Percentiles rank a stretch among this genome's conserved stretches.
Conservation (phyloP, 768 basidiomycete species). For the Suillus tomentosus region DNA sequence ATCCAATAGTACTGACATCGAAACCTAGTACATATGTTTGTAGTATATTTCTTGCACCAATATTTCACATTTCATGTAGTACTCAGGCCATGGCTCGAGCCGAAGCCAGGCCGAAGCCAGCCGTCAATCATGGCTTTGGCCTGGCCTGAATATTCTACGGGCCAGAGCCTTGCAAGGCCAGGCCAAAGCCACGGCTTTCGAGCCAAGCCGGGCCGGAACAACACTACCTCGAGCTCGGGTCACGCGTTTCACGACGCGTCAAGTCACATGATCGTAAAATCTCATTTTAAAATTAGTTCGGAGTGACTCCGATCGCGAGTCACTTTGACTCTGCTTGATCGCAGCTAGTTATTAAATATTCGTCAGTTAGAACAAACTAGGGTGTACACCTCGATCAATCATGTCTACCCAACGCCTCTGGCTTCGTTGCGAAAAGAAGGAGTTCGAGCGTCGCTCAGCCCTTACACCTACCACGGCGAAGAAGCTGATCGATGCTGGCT, state of each 20-base stretch:
- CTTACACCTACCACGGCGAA: conserved; percentile 91
- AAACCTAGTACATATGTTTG: too few relatives aligned
- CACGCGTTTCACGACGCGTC: conserved; percentile 2
- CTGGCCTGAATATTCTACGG: too few relatives aligned
- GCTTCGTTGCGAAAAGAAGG: conserved; percentile 97
- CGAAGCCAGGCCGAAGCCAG: too few relatives aligned
- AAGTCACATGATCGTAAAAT: conserved; percentile 1
- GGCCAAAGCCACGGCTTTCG: too few relatives aligned
- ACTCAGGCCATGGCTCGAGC: too few relatives aligned
- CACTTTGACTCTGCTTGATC: background rate
- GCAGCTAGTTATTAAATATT: background rate
- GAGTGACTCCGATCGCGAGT: background rate
- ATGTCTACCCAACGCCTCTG: conserved; percentile 70
- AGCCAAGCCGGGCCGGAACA: too few relatives aligned
- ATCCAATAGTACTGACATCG: too few relatives aligned
- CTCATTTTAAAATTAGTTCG: background rate
- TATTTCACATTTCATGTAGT: too few relatives aligned
- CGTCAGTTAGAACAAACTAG: background rate
- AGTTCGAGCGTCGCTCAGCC: conserved; percentile 90
- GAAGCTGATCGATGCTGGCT: conserved; percentile 84
- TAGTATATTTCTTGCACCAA: too few relatives aligned
- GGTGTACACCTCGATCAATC: conserved; percentile 3
- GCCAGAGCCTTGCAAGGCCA: too few relatives aligned
- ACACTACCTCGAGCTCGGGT: background rate
- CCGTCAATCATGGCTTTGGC: too few relatives aligned